phyloP scores from a whole-genome alignment of 1,284 basidiomycete genomes.

The Xerocomus tenax region DNA sequence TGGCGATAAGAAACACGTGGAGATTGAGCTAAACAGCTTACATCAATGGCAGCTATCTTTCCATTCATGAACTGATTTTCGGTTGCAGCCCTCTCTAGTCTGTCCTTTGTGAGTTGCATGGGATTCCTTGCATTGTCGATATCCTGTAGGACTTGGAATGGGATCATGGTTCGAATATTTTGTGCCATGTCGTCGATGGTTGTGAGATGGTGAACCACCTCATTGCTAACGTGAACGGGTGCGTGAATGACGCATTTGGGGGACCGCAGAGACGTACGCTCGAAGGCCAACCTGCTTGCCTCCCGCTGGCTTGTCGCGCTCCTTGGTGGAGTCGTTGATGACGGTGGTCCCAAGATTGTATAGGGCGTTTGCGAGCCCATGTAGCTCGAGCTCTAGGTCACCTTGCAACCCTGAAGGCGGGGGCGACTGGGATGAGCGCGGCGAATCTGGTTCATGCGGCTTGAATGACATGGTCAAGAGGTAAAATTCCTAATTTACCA shows the following conservation, averaged over 20 bases:
- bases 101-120: slow-evolving; percentile 67
- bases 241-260: slow-evolving; percentile 2
- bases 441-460: slow-evolving; percentile 54
- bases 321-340: slow-evolving; percentile 69
- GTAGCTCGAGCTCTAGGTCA: slow-evolving; percentile 64
- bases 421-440: slow-evolving; percentile 61
- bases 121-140: slow-evolving; percentile 74
- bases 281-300: slow-evolving; percentile 62
- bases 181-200: slow-evolving; percentile 59
- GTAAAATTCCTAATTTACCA: slow-evolving; percentile 1
- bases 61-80: slow-evolving; percentile 87
- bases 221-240: slow-evolving; percentile 42
- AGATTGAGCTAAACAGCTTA: slow-evolving; percentile 30
- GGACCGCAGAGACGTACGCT: slow-evolving; percentile 40
- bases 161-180: slow-evolving; percentile 53
- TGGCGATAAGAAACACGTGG: not conserved
- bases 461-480: slow-evolving; percentile 15
- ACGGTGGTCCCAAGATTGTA: slow-evolving; percentile 74
- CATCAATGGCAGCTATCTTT: slow-evolving; percentile 69
- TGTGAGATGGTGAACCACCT: slow-evolving; percentile 56
- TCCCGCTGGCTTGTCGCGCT: slow-evolving; percentile 55
- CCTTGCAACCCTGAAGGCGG: slow-evolving; percentile 58
- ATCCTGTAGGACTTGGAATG: slow-evolving; percentile 62
- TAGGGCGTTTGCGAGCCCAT: slow-evolving; percentile 63
- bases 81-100: slow-evolving; percentile 68